These are phyloP conservation scores for Avena insularis DNA, from an alignment of 176 grass and related monocot genomes.

Conservation along the genomic window DNA sequence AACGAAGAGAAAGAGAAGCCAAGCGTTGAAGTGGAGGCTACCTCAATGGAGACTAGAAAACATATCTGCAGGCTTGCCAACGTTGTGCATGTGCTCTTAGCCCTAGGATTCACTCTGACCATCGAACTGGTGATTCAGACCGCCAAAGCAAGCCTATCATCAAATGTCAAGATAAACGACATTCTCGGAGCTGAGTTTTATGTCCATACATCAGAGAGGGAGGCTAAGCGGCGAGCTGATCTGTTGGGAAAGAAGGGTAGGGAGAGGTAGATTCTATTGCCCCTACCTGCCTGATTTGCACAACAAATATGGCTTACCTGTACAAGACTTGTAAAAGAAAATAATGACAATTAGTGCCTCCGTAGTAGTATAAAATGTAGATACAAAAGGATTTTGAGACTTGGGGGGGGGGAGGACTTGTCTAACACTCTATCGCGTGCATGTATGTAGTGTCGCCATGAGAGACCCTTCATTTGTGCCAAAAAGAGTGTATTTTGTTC, in stretches of 20 bases:
- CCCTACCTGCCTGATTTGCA: neutral
- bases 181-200: conserved; percentile 87
- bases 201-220: conserved; percentile 72
- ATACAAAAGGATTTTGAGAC: conserved; percentile 3
- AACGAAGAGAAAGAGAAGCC: conserved; percentile 41
- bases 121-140: conserved; percentile 64
- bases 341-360: neutral
- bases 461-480: neutral
- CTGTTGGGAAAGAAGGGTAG: conserved; percentile 54
- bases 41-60: conserved; percentile 62
- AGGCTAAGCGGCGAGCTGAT: conserved; percentile 63
- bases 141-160: conserved; percentile 59
- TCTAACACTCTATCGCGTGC: neutral
- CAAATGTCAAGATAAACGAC: conserved; percentile 63
- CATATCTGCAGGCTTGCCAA: conserved; percentile 84
- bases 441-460: neutral
- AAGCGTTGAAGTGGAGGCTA: conserved; percentile 36
- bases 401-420: too few species aligned
- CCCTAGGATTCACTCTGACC: conserved; percentile 76
- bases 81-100: conserved; percentile 66
- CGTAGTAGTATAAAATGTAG: neutral
- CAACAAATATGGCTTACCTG: neutral
- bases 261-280: conserved; percentile 21
- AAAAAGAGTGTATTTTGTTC: neutral
- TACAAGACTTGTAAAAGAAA: neutral